Conservation (phyloP, 2,329 filamentous ascomycete genomes). For the Calonectria honghensis region DNA sequence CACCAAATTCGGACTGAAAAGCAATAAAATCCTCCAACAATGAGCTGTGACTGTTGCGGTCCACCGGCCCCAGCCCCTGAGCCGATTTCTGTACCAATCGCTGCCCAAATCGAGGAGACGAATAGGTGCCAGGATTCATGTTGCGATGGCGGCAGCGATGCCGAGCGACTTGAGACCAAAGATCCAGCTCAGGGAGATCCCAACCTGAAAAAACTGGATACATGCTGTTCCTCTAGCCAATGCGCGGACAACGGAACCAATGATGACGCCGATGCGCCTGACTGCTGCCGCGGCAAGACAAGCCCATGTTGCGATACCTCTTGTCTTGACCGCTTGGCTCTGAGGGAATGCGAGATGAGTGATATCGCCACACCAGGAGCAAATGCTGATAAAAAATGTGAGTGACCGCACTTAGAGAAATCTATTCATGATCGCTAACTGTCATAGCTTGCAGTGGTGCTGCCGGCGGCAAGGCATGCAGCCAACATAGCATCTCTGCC, state of each 20-base stretch:
- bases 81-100: conserved; percentile 17
- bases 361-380: not conserved
- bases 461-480: conserved; percentile 59
- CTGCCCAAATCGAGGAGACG: not conserved
- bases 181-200: no score
- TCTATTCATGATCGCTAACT: not conserved
- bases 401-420: not conserved
- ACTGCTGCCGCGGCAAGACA: conserved; percentile 23
- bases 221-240: conserved; percentile 21
- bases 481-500: conserved; percentile 59
- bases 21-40: not conserved
- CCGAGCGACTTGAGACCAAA: no score
- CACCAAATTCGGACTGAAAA: not conserved
- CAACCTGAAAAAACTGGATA: conserved; percentile 28
- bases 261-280: conserved; percentile 8
- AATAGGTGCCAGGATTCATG: not conserved
- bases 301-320: conserved; percentile 14
- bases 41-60: conserved; percentile 38
- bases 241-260: not conserved
- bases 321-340: conserved; percentile 33
- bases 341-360: conserved; percentile 20
- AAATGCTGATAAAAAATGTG: conserved; percentile 22
- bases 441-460: conserved; percentile 41
- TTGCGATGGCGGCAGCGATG: conserved; percentile 16
- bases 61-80: conserved; percentile 31